Evolutionary conservation across 495 filamentous ascomycete species (phyloP).

Genomic region (Lasiosphaeria hispida): DNA sequence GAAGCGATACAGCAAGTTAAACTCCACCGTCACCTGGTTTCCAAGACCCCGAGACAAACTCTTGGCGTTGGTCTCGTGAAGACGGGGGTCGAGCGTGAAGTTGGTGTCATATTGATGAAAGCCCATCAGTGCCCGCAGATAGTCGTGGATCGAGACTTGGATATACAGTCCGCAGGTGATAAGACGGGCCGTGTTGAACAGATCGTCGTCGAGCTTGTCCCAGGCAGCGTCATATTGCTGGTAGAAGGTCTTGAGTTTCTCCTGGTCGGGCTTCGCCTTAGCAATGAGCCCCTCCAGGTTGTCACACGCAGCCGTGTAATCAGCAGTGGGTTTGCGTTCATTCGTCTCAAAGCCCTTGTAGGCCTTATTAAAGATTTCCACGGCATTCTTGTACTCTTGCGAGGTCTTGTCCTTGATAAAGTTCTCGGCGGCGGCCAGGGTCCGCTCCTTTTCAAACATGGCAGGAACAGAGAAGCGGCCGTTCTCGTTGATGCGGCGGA

Average conservation of each 20-base stretch:
- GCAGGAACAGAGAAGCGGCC: conserved; percentile 60
- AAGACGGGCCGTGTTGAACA: conserved; percentile 76
- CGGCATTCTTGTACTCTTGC: neutral
- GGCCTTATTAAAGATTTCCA: neutral
- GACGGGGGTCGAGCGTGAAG: conserved; percentile 75
- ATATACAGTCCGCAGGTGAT: conserved; percentile 78
- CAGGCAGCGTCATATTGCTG: conserved; percentile 11
- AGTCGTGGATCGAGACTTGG: conserved; percentile 76
- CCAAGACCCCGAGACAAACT: conserved; percentile 66
- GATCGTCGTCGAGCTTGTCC: conserved; percentile 68
- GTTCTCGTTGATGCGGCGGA: conserved; percentile 71
- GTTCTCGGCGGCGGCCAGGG: conserved; percentile 38
- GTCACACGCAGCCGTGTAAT: neutral
- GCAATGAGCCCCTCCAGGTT: neutral
- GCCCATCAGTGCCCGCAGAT: conserved; percentile 76
- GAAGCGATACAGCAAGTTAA: conserved; percentile 70
- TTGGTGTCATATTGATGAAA: conserved; percentile 72
- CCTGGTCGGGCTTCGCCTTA: neutral
- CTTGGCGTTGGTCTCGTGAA: conserved; percentile 49
- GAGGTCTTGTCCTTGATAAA: neutral
- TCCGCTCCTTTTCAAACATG: conserved; percentile 49
- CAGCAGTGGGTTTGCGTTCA: neutral
- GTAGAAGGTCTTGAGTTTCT: conserved; percentile 8
- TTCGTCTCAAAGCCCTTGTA: neutral
- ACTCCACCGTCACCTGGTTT: conserved; percentile 74